These are phyloP conservation scores for Parastagonospora nodorum DNA, from an alignment of 2,329 filamentous ascomycete genomes.

Conservation along the genomic window DNA sequence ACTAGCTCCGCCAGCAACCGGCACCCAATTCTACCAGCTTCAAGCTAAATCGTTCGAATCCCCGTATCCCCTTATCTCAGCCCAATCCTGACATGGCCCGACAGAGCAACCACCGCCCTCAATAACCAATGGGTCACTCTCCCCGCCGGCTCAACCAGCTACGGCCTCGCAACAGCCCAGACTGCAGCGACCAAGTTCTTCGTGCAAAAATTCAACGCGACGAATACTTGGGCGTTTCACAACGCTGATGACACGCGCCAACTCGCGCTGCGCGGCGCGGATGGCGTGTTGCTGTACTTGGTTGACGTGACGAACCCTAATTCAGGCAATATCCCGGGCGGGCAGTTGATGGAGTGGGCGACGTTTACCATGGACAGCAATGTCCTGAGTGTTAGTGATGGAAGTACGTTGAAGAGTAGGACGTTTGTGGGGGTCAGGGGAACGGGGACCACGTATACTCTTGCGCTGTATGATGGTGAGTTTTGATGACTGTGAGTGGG, in stretches of 20 bases:
- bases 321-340: conserved; percentile 23
- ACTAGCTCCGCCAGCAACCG: conserved; percentile 24
- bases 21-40: conserved; percentile 32
- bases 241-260: conserved; percentile 36
- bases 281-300: conserved; percentile 28
- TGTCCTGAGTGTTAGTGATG: conserved; percentile 34
- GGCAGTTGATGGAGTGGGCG: conserved; percentile 36
- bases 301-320: conserved; percentile 31
- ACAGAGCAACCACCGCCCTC: conserved; percentile 22
- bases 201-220: conserved; percentile 25
- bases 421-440: conserved; percentile 30
- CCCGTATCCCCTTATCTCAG: not conserved
- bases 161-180: conserved; percentile 20
- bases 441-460: conserved; percentile 12
- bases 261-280: conserved; percentile 29
- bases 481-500: not conserved
- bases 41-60: conserved; percentile 34
- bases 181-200: conserved; percentile 31
- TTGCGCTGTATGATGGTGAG: conserved; percentile 38
- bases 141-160: conserved; percentile 21
- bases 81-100: not conserved
- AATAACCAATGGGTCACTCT: conserved; percentile 32
- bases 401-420: conserved; percentile 27
- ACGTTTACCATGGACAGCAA: conserved; percentile 36
- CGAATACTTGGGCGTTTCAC: conserved; percentile 30